A percentile compares a stretch with the other conserved stretches of the same genome.
phyloP scores from a whole-genome alignment of 345 rosid genomes.

The Turritis glabra region DNA sequence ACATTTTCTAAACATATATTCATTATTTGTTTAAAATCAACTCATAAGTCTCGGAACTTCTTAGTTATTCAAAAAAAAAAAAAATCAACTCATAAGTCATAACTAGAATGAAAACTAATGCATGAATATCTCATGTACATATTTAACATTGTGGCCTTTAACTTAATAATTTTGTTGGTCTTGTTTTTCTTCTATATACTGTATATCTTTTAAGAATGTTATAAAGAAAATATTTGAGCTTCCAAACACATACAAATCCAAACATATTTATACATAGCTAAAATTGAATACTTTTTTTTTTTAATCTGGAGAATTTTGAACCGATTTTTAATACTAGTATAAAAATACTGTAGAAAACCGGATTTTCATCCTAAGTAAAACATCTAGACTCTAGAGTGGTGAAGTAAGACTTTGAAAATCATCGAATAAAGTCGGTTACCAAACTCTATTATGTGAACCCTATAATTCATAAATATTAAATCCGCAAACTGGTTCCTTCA shows the following conservation, averaged over 20 bases:
- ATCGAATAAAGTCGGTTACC: background rate
- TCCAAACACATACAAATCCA: background rate
- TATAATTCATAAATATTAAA: background rate
- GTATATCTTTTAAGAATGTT: background rate
- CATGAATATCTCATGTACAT: background rate
- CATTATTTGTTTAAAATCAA: background rate
- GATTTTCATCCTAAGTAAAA: background rate
- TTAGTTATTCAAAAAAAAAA: no score
- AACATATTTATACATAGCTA: background rate
- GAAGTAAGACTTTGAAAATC: background rate
- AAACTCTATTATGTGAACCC: background rate
- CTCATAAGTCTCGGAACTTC: no score
- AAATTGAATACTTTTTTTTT: background rate
- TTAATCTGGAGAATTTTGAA: background rate
- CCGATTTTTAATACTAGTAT: background rate
- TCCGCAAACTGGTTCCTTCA: background rate
- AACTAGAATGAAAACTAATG: background rate
- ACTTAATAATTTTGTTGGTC: background rate
- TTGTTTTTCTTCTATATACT: background rate
- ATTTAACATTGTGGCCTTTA: background rate
- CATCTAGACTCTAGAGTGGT: background rate
- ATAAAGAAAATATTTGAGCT: background rate
- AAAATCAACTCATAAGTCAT: no score
- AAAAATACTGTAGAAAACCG: background rate
- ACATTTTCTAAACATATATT: background rate